phyloP scores from a whole-genome alignment of 2,329 filamentous ascomycete species.

The Penicillium brasilianum region DNA sequence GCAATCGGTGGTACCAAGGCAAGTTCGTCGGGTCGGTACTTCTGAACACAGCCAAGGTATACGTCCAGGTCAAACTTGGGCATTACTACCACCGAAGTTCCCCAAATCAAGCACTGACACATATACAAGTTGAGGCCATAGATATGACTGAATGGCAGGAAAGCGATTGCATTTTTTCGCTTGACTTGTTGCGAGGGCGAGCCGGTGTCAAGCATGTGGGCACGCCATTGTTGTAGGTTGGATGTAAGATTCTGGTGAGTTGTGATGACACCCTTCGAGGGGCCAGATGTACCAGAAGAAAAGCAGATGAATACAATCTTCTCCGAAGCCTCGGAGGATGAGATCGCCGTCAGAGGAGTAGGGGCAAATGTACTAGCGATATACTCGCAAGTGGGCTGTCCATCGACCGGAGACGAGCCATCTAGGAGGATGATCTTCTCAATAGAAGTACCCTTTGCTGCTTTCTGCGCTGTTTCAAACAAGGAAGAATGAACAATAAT shows the following conservation, averaged over 20 bases:
- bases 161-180: constrained; percentile 24
- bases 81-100: constrained; percentile 24
- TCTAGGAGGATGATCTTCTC: constrained; percentile 24
- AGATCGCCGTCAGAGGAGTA: constrained; percentile 13
- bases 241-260: constrained; percentile 29
- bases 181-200: constrained; percentile 12
- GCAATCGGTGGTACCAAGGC: constrained; percentile 27
- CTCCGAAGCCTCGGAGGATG: constrained; percentile 15
- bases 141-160: constrained; percentile 31
- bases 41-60: constrained; percentile 25
- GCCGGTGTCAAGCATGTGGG: constrained; percentile 19
- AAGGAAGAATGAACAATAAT: constrained; percentile 27
- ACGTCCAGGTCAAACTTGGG: constrained; percentile 26
- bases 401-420: constrained; percentile 15
- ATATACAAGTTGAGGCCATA: constrained; percentile 28
- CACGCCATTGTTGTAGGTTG: constrained; percentile 29
- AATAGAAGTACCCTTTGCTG: constrained; percentile 23
- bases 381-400: constrained; percentile 24
- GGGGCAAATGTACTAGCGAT: constrained; percentile 23
- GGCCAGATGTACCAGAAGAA: constrained; percentile 30
- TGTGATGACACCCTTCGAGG: constrained; percentile 29
- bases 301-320: constrained; percentile 29
- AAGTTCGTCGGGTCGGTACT: constrained; percentile 27
- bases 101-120: constrained; percentile 25
- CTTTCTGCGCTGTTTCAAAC: constrained; percentile 22